Evolutionary conservation across 192 early-diverging fungal genomes (phyloP).

Genomic region (Piromyces sp.): DNA sequence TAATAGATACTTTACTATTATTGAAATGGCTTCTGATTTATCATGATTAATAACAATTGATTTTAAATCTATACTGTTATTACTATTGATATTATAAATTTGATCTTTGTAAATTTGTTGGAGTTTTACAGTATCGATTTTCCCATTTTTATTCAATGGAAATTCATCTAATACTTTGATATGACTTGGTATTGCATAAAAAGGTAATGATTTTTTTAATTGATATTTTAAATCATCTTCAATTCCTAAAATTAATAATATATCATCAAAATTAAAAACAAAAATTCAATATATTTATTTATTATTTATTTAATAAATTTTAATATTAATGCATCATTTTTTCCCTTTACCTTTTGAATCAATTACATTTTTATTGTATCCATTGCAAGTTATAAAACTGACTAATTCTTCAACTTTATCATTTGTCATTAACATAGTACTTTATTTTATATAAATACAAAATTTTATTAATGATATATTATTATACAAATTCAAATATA

Average conservation of each 20-base stretch:
- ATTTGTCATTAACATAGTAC: neutral
- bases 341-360: neutral
- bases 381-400: neutral
- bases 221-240: neutral
- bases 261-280: neutral
- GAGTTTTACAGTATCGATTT: neutral
- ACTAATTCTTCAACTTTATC: neutral
- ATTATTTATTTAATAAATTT: too few relatives aligned
- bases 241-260: too few relatives aligned
- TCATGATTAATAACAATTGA: neutral
- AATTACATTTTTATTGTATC: neutral
- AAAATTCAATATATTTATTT: too few relatives aligned
- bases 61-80: neutral
- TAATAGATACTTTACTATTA: neutral
- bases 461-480: too few relatives aligned
- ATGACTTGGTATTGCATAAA: neutral
- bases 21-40: neutral
- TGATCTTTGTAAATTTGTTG: neutral
- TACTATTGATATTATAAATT: too few relatives aligned
- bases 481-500: too few relatives aligned
- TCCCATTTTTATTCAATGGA: neutral
- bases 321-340: too few relatives aligned
- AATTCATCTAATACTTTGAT: neutral
- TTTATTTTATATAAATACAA: too few relatives aligned
- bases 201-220: neutral